Conservation (phyloP, 2,329 filamentous ascomycete species). For the Calonectria honghensis region DNA sequence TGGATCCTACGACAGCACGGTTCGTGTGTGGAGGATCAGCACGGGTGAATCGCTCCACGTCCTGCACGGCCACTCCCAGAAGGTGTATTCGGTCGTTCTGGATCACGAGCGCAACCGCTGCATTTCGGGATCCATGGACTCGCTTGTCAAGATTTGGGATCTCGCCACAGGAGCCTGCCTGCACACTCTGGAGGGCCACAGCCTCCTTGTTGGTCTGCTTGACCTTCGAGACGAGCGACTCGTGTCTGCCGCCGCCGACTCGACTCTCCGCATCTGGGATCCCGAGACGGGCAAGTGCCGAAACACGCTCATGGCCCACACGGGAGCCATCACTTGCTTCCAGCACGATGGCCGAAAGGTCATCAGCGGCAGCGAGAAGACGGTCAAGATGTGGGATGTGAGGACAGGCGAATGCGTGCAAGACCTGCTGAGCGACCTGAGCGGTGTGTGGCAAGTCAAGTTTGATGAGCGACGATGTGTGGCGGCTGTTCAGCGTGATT, state of each 20-base stretch:
- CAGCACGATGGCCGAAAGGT: conserved; percentile 98
- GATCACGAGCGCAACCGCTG: conserved; percentile 94
- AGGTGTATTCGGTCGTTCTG: conserved; percentile 97
- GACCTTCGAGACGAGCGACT: conserved; percentile 92
- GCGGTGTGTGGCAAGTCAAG: conserved; percentile 99
- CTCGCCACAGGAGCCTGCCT: conserved; percentile 89
- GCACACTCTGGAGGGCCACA: conserved; percentile 94
- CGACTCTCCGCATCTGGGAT: conserved; percentile 97
- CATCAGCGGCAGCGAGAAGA: conserved; percentile 95
- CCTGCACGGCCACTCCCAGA: conserved; percentile 89
- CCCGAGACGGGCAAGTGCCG: conserved; percentile 94
- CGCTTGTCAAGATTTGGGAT: conserved; percentile 98
- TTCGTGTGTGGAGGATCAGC: conserved; percentile 97
- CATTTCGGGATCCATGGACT: conserved; percentile 99
- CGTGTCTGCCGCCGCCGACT: conserved; percentile 96
- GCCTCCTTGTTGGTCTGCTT: conserved; percentile 91
- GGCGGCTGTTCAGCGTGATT: conserved; percentile 94
- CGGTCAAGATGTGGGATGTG: conserved; percentile 99
- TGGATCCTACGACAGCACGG: conserved; percentile 96
- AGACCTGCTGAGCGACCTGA: conserved; percentile 93
- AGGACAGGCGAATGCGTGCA: conserved; percentile 93
- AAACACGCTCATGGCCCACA: conserved; percentile 92
- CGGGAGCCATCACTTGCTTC: conserved; percentile 98
- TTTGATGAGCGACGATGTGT: conserved; percentile 97
- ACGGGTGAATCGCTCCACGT: conserved; percentile 92